phyloP scores from a whole-genome alignment of 768 basidiomycete species.

The button mushroom (Agaricus bisporus) region DNA sequence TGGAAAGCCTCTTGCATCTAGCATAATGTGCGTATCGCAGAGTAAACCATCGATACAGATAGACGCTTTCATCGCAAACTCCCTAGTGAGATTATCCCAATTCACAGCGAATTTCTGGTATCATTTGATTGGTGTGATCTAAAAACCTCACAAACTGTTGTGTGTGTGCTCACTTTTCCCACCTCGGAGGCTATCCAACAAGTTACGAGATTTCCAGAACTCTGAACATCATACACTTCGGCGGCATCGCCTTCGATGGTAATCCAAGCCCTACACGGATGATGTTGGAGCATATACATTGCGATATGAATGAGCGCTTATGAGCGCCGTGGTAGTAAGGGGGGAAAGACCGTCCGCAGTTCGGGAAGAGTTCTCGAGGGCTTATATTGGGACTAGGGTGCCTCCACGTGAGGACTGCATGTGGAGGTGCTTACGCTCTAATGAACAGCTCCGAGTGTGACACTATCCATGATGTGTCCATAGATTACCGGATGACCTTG shows the following conservation, averaged over 20 bases:
- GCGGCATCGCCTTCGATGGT: slow-evolving; percentile 11
- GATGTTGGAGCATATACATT: slow-evolving; percentile 12
- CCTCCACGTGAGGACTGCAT: neutral
- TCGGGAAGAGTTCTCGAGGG: neutral
- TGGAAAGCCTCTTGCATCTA: slow-evolving; percentile 18
- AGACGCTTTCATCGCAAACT: slow-evolving; percentile 16
- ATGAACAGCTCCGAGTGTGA: neutral
- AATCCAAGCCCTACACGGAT: slow-evolving; percentile 14
- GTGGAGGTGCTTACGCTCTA: neutral
- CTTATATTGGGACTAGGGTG: neutral
- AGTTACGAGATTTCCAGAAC: slow-evolving; percentile 11
- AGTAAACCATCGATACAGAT: slow-evolving; percentile 20
- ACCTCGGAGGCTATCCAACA: slow-evolving; percentile 20
- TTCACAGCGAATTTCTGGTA: slow-evolving; percentile 21
- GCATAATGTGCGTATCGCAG: slow-evolving; percentile 23
- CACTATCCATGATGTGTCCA: no score
- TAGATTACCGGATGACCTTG: neutral
- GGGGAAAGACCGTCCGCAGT: neutral
- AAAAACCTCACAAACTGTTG: neutral
- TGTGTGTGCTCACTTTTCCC: slow-evolving; percentile 13
- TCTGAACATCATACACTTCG: slow-evolving; percentile 8
- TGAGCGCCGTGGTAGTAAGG: neutral
- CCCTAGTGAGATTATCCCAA: slow-evolving; percentile 19
- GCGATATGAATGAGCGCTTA: neutral
- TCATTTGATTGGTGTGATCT: neutral